Evolutionary conservation across 495 filamentous ascomycete genomes (phyloP).

Genomic region (Trichocladium uniseriatum): DNA sequence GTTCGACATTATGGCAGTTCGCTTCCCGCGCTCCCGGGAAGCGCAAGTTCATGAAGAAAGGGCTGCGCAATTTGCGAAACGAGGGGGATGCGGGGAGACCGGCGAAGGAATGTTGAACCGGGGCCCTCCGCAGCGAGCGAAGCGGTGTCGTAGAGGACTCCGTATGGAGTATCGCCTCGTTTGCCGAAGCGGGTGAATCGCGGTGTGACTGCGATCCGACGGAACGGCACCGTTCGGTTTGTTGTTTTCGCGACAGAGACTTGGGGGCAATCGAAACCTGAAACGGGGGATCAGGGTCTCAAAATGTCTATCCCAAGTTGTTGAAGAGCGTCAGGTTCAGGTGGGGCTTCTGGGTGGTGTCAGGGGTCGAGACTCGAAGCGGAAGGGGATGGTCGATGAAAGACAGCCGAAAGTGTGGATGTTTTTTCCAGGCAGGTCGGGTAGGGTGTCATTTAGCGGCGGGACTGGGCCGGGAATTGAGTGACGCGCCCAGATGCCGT

Average conservation of each 20-base stretch:
- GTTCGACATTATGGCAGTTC: slow-evolving; percentile 38
- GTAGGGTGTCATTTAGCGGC: neutral
- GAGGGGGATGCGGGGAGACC: neutral
- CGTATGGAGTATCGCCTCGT: neutral
- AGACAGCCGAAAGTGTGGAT: neutral
- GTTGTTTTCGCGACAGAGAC: neutral
- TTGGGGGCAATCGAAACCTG: neutral
- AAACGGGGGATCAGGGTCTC: neutral
- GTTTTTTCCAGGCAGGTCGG: neutral
- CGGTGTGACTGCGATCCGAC: neutral
- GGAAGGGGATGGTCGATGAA: neutral
- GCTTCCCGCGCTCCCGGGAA: slow-evolving; percentile 28
- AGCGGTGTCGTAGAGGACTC: neutral
- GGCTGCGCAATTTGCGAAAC: slow-evolving; percentile 1
- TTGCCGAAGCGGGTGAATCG: neutral
- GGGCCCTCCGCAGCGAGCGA: neutral
- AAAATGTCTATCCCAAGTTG: neutral
- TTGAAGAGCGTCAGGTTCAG: slow-evolving; percentile 1
- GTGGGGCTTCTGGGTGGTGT: slow-evolving; percentile 10
- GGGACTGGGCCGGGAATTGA: slow-evolving; percentile 1
- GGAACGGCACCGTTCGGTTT: neutral
- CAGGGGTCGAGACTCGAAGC: slow-evolving; percentile 6
- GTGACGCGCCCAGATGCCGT: slow-evolving; percentile 11
- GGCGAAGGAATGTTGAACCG: neutral
- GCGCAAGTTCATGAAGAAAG: slow-evolving; percentile 26